Base-by-base conservation (phyloP, 352 stramenopile genomes). In the Globisporangium carolinianum region DNA sequence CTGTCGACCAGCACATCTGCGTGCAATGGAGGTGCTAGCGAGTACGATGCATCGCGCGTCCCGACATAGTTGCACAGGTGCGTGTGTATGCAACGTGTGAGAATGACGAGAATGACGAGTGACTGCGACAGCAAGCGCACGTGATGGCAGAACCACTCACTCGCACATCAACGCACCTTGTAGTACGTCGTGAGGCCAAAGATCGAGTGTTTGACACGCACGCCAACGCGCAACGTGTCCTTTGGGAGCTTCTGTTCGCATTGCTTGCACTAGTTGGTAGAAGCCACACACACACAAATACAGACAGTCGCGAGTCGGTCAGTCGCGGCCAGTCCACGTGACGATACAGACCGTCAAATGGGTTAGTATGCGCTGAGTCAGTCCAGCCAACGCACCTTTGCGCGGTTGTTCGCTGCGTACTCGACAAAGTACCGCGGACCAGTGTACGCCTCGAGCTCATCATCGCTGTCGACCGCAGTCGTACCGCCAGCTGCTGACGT, bases 181-280 rank as follows among this genome's bases (percentile, higher is more conserved):
- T 79, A 91, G 54, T 94, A 94, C 18, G 70, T 90, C 0, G 75
- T 89, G 45, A 79, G 64, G 10, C 84, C 84, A 58, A 92, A 94
- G 39, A 90, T 86, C 14, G 84, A 94, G 60, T 94, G 82, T 12
- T 67, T 73, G 6, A 94, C 72, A 17, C 63, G 54, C 17, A 94
- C 60, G 6, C 76, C 76, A 4, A 94, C 63, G 18, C 79, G 79
- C 17, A 94, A 37, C 0, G 57, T 42, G 17, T 66, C 75, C 9
- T 63, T 67, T 12, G 51, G 38, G 5, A 94, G 51, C 55, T 87
- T 89, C 38, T 79, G 37, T 38, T 94, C 84, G 48, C 84, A 94
- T 43, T 67, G 81, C 53, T 92, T 92, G 57, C 84, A 94, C 82
- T 32, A 32, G 24, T 32, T 32, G 24, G 24, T 1, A 32, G 24